Evolutionary conservation across 1,139 yeast genomes (phyloP).

Genomic region (Nematodospora anomalae): DNA sequence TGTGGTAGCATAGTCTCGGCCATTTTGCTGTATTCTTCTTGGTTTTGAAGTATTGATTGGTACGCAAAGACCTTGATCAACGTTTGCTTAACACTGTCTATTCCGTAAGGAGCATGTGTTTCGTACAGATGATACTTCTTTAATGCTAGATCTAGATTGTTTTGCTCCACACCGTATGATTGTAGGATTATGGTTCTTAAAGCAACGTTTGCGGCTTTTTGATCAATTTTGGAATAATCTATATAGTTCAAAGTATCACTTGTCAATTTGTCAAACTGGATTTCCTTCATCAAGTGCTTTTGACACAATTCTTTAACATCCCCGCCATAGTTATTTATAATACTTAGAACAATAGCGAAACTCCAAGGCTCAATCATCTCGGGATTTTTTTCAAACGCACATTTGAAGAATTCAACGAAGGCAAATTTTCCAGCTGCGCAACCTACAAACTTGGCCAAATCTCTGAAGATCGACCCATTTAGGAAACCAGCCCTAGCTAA

Average conservation of each 20-base stretch:
- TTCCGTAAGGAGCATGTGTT: conserved; percentile 33
- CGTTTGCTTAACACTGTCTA: conserved; percentile 33
- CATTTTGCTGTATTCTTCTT: conserved; percentile 32
- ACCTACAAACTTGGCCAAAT: neutral
- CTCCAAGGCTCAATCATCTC: conserved; percentile 2
- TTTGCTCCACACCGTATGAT: conserved; percentile 36
- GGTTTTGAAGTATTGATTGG: conserved; percentile 40
- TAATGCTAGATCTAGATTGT: conserved; percentile 29
- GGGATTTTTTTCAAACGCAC: conserved; percentile 10
- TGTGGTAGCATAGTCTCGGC: conserved; percentile 45
- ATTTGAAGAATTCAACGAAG: conserved; percentile 14
- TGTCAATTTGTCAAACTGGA: conserved; percentile 5
- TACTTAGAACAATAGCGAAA: conserved; percentile 9
- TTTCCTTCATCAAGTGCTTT: conserved; percentile 1
- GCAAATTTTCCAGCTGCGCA: conserved; percentile 9
- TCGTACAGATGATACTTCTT: conserved; percentile 39
- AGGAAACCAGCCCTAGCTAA: neutral
- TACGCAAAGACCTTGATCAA: conserved; percentile 35
- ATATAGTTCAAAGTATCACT: conserved; percentile 6
- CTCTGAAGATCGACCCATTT: neutral
- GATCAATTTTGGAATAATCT: conserved; percentile 22
- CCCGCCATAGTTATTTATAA: conserved; percentile 7
- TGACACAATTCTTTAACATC: neutral
- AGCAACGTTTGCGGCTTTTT: conserved; percentile 26
- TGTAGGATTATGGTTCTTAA: conserved; percentile 34